Percentiles rank a stretch among this genome's conserved stretches.
Conservation (phyloP, 352 stramenopile genomes). For the Globisporangium emineosum region DNA sequence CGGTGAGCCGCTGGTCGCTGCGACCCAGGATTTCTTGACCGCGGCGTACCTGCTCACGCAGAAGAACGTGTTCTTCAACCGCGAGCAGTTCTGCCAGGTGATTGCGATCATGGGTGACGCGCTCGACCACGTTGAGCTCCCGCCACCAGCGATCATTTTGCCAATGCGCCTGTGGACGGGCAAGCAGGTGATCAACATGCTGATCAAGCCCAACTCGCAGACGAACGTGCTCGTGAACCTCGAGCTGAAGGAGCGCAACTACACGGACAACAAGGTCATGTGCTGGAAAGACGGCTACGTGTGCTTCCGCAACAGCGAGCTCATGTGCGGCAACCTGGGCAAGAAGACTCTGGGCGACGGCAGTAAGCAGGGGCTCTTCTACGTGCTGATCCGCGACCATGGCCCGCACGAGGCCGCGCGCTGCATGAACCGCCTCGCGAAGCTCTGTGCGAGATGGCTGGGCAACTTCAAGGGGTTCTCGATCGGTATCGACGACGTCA, state of each 20-base stretch:
- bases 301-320: slow-evolving; percentile 96
- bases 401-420: slow-evolving; percentile 88
- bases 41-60: slow-evolving; percentile 98
- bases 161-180: slow-evolving; percentile 95
- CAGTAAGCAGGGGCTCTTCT: slow-evolving; percentile 98
- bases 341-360: slow-evolving; percentile 99
- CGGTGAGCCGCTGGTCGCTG: slow-evolving; percentile 97
- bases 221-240: slow-evolving; percentile 81
- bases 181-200: slow-evolving; percentile 94
- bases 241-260: slow-evolving; percentile 96
- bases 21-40: slow-evolving; percentile 99
- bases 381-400: slow-evolving; percentile 97
- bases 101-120: slow-evolving; percentile 95
- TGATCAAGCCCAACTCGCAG: slow-evolving; percentile 88
- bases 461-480: slow-evolving; percentile 97
- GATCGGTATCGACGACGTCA: slow-evolving; percentile 99
- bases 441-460: slow-evolving; percentile 97
- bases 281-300: slow-evolving; percentile 98
- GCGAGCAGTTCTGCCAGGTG: slow-evolving; percentile 95
- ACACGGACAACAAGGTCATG: slow-evolving; percentile 93
- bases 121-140: slow-evolving; percentile 93
- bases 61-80: slow-evolving; percentile 98
- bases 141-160: slow-evolving; percentile 64
- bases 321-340: slow-evolving; percentile 97
- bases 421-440: slow-evolving; percentile 98